Evolutionary conservation across 345 rosid genomes (phyloP).

Genomic region (Citrus mangshanensis): DNA sequence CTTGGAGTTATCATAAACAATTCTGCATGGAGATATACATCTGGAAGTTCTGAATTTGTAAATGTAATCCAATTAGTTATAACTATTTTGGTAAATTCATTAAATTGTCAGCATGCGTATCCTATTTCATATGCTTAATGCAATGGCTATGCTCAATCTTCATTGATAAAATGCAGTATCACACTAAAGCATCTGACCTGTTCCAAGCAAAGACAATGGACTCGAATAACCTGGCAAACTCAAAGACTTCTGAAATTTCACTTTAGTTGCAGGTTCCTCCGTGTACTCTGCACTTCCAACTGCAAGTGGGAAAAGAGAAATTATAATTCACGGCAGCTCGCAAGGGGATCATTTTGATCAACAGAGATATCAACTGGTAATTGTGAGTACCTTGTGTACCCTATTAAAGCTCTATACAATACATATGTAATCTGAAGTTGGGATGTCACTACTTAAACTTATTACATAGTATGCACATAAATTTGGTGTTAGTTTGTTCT

Average conservation of each 20-base stretch:
- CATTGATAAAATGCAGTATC: not conserved
- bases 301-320: conserved; percentile 24
- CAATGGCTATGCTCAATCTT: not conserved
- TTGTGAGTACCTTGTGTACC: not conserved
- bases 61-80: not conserved
- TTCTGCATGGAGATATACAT: not conserved
- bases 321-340: not conserved
- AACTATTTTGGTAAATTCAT: not conserved
- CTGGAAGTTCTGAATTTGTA: not conserved
- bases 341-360: not conserved
- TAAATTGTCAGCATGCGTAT: not conserved
- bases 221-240: conserved; percentile 62
- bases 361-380: not conserved
- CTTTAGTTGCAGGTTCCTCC: conserved; percentile 65
- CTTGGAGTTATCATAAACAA: not conserved
- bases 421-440: not conserved
- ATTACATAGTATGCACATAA: not conserved
- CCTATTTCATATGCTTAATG: not conserved
- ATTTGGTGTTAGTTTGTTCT: not conserved
- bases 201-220: conserved; percentile 65
- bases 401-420: not conserved
- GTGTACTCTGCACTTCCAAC: conserved; percentile 52
- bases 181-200: conserved; percentile 43
- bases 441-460: not conserved
- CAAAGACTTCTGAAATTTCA: conserved; percentile 62